Evolutionary conservation across 2,329 filamentous ascomycete species (phyloP).

Genomic region (Claviceps cyperi): DNA sequence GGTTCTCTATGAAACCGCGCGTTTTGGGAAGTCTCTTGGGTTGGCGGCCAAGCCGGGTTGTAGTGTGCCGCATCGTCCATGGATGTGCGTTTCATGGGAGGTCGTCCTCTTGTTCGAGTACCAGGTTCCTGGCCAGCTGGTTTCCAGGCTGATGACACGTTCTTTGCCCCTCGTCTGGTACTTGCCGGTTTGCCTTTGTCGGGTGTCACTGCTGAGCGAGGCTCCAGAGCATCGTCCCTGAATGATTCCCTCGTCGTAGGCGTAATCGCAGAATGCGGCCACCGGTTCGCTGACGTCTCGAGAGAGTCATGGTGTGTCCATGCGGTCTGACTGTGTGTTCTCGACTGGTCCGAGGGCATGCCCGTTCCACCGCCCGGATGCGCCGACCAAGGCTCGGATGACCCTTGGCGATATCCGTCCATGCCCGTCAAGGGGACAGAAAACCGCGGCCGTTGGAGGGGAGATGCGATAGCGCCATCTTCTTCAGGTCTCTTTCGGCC

Average conservation of each 20-base stretch:
- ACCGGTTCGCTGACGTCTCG: slow-evolving; percentile 50
- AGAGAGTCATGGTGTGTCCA: slow-evolving; percentile 31
- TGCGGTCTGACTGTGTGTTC: slow-evolving; percentile 13
- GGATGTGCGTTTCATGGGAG: slow-evolving; percentile 49
- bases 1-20: slow-evolving; percentile 11
- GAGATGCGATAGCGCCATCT: slow-evolving; percentile 33
- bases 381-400: slow-evolving; percentile 30
- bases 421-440: slow-evolving; percentile 32
- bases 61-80: slow-evolving; percentile 50
- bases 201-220: slow-evolving; percentile 60
- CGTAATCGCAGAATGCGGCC: slow-evolving; percentile 67
- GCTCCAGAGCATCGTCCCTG: slow-evolving; percentile 45
- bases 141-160: slow-evolving; percentile 84
- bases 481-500: slow-evolving; percentile 51
- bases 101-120: slow-evolving; percentile 65
- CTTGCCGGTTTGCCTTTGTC: slow-evolving; percentile 33
- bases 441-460: slow-evolving; percentile 46
- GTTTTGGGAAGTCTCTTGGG: slow-evolving; percentile 26
- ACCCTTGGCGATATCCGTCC: slow-evolving; percentile 20
- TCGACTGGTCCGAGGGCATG: slow-evolving; percentile 22
- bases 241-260: slow-evolving; percentile 40
- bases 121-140: slow-evolving; percentile 45
- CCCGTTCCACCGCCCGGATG: slow-evolving; percentile 25
- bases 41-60: slow-evolving; percentile 43
- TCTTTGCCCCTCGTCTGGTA: slow-evolving; percentile 59